phyloP scores from a whole-genome alignment of 2,329 filamentous ascomycete genomes.

The Clarireedia paspali region DNA sequence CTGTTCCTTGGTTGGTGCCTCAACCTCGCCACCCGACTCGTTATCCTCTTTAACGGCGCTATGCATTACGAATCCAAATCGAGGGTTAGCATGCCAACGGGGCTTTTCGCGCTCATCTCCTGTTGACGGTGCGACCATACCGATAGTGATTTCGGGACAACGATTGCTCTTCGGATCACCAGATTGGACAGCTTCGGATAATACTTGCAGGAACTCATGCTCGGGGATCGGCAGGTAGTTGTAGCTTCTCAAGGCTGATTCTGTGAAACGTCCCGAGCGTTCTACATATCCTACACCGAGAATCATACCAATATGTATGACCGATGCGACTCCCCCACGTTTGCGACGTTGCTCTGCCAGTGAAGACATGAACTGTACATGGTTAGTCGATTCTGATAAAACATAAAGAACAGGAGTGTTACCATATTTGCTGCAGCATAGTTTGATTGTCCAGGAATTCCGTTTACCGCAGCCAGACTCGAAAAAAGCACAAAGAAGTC shows the following conservation, averaged over 20 bases:
- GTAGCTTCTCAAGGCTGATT: neutral
- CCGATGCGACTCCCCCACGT: constrained; percentile 36
- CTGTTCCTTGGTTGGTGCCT: neutral
- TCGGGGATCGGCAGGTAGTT: constrained; percentile 25
- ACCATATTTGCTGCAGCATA: constrained; percentile 35
- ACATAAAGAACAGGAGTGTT: neutral
- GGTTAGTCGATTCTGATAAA: neutral
- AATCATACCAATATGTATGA: constrained; percentile 46
- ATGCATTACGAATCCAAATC: neutral
- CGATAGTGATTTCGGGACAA: constrained; percentile 6
- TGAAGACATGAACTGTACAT: constrained; percentile 32
- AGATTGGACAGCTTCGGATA: constrained; percentile 36
- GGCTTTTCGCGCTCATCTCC: neutral
- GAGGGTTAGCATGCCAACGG: neutral
- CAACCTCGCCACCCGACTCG: neutral
- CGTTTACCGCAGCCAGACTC: constrained; percentile 29
- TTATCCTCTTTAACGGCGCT: neutral
- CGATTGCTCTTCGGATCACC: constrained; percentile 13
- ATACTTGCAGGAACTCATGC: constrained; percentile 34
- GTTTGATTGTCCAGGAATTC: constrained; percentile 29
- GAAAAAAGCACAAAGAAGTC: constrained; percentile 38
- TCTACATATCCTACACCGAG: constrained; percentile 33
- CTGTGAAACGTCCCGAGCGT: neutral
- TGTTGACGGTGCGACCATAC: neutral
- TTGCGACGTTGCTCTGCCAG: constrained; percentile 34